Percentiles rank a stretch among this genome's conserved stretches.
Evolutionary conservation across 352 stramenopile species (phyloP).

Genomic region (Phytophthora tubulina): DNA sequence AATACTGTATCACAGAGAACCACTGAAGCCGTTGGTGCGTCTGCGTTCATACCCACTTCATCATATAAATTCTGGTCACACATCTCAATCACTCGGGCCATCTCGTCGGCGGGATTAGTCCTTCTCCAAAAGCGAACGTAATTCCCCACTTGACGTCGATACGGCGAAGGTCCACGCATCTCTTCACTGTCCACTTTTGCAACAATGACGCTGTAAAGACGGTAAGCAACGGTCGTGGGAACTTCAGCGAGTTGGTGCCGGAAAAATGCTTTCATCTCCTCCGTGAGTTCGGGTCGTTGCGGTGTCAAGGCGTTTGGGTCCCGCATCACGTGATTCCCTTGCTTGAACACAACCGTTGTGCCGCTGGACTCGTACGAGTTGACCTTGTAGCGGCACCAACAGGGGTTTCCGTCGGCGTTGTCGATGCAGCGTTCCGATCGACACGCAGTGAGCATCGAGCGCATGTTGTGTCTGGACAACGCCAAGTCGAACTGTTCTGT

Average conservation of each 20-base stretch:
- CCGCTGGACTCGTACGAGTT: not conserved
- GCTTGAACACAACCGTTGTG: not conserved
- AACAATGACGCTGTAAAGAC: not conserved
- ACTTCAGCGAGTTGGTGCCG: not conserved
- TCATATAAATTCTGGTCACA: not conserved
- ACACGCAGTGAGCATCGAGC: slow-evolving; percentile 1
- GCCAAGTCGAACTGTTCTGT: slow-evolving; percentile 6
- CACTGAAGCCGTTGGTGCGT: no score
- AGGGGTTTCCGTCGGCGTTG: slow-evolving; percentile 2
- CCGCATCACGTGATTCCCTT: not conserved
- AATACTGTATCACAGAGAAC: no score
- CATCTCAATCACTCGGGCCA: not conserved
- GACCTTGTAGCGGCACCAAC: slow-evolving; percentile 2
- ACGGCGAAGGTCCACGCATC: not conserved
- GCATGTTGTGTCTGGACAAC: slow-evolving; percentile 4
- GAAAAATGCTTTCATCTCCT: not conserved
- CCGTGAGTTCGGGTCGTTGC: slow-evolving; percentile 5
- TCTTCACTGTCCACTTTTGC: not conserved
- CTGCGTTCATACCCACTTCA: not conserved
- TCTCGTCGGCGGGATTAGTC: not conserved
- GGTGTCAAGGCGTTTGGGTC: not conserved
- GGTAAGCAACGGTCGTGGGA: not conserved
- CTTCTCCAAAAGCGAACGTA: not conserved
- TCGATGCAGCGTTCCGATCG: not conserved
- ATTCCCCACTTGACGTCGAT: not conserved